Percentiles rank a stretch among this genome's conserved stretches.
Evolutionary conservation across 2,329 filamentous ascomycete species (phyloP).

Genomic region (Penicillium thymicola): DNA sequence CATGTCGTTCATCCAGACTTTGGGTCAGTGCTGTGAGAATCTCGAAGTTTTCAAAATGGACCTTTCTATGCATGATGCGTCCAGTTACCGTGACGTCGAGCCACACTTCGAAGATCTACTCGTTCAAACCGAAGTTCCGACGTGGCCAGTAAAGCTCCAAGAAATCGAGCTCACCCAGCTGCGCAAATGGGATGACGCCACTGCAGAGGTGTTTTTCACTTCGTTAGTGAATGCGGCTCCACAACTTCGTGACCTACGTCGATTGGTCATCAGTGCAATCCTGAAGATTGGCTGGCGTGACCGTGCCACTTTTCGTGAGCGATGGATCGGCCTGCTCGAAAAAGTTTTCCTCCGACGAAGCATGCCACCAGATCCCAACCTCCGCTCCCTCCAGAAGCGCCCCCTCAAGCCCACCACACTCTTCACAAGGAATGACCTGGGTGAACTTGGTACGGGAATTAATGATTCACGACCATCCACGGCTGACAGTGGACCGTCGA

Average conservation of each 20-base stretch:
- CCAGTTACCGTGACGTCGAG: conserved; percentile 65
- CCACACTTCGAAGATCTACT: conserved; percentile 71
- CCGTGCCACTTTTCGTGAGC: conserved; percentile 72
- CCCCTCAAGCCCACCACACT: conserved; percentile 5
- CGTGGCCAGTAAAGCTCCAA: conserved; percentile 72
- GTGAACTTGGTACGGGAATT: not conserved
- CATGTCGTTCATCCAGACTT: conserved; percentile 66
- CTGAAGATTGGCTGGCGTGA: conserved; percentile 77
- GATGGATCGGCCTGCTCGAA: conserved; percentile 70
- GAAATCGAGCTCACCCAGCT: conserved; percentile 73
- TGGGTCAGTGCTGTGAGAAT: conserved; percentile 66
- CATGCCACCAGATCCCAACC: conserved; percentile 29
- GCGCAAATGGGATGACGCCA: conserved; percentile 66
- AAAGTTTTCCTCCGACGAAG: conserved; percentile 44
- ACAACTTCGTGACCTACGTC: conserved; percentile 63
- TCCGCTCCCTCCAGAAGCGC: conserved; percentile 24
- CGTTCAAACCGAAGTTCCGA: conserved; percentile 57
- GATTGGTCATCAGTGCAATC: conserved; percentile 71
- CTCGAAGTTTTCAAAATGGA: conserved; percentile 73
- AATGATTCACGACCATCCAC: conserved; percentile 12
- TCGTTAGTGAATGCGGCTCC: conserved; percentile 72
- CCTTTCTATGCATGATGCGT: conserved; percentile 70
- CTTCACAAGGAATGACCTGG: not conserved
- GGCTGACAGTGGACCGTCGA: conserved; percentile 14
- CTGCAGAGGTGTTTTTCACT: conserved; percentile 73